Base-by-base conservation (phyloP, 768 basidiomycete species). In the Naganishia randhawae region DNA sequence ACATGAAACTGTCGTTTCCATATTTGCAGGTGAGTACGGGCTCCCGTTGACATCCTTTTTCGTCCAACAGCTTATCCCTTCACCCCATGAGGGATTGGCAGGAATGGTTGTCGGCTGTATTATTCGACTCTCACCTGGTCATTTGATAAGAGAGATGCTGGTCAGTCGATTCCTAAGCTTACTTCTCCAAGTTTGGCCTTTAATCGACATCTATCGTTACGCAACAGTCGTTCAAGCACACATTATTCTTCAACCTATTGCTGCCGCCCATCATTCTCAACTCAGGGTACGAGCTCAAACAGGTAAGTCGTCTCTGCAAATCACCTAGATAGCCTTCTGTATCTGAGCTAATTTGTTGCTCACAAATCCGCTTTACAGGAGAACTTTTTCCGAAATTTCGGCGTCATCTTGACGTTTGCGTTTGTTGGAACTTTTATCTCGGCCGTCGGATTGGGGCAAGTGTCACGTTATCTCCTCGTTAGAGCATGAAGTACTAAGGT, bases 331-430 rank as follows among this genome's bases (percentile, higher is more conserved):
- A 57, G 42, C 31, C 22, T 45, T 29, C 1, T 7, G 7, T 31
- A 10, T 37, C n/a, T n/a, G n/a, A n/a, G n/a, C n/a, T 50, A 37
- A 64, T 31, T n/a, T 8, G 10, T 8, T 66, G n/a, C 33, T 32
- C 1, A 22, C 25, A 14, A n/a, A 4, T 48, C 13, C 29, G 57
- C 27, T 19, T 7, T 25, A 9, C 80, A 96, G 90, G 95, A 94
- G 81, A 94, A 94, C 83, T 99, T 99, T 82, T 99, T 99, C 79
- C 87, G 93, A 41, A 97, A 97, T 79, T 98, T 98, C 76, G 94
- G 92, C 11, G 94, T 93, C 31, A 99, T 99, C 72, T 83, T 96
- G 50, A 89, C 78, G 4, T 82, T 82, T 62, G 94, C 94, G 0
- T 97, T 98, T 75, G 80, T 90, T 11, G 96, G 96, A 19, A 99